Evolutionary conservation across 1,284 basidiomycete genomes (phyloP).

Genomic region (Boletus calvinii): DNA sequence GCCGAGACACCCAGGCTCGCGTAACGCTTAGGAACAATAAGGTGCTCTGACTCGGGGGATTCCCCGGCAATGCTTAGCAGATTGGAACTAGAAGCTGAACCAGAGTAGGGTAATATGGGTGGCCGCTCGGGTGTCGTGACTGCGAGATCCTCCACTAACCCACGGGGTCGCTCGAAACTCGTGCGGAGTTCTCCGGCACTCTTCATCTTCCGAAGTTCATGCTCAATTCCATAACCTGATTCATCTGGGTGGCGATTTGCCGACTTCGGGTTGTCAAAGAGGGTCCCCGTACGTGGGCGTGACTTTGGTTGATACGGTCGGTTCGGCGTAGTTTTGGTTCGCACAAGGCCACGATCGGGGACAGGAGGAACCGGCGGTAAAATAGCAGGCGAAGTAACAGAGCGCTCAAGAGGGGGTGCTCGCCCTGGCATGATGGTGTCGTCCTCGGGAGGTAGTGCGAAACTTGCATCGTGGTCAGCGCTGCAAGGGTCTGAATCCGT

Average conservation of each 20-base stretch:
- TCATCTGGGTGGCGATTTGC: constrained; percentile 36
- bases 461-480: constrained; percentile 32
- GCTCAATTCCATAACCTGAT: constrained; percentile 46
- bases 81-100: constrained; percentile 64
- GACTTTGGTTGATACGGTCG: constrained; percentile 55
- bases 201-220: constrained; percentile 79
- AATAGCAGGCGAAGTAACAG: constrained; percentile 45
- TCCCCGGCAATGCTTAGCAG: constrained; percentile 42
- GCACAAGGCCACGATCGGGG: constrained; percentile 48
- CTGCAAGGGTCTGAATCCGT: constrained; percentile 53
- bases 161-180: constrained; percentile 35
- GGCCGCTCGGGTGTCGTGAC: constrained; percentile 36
- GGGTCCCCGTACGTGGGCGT: constrained; percentile 29
- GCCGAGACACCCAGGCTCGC: constrained; percentile 61
- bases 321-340: constrained; percentile 73
- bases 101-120: constrained; percentile 49
- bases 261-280: constrained; percentile 26
- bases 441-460: constrained; percentile 43
- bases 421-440: constrained; percentile 70
- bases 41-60: constrained; percentile 36
- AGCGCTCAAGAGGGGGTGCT: constrained; percentile 50
- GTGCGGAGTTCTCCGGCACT: constrained; percentile 78
- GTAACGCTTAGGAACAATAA: constrained; percentile 52
- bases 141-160: constrained; percentile 17
- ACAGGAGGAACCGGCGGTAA: constrained; percentile 31